Evolutionary conservation across 2,329 filamentous ascomycete genomes (phyloP), one percentile per base, ranked within the genome.

Genomic region (Claviceps cyperi): DNA sequence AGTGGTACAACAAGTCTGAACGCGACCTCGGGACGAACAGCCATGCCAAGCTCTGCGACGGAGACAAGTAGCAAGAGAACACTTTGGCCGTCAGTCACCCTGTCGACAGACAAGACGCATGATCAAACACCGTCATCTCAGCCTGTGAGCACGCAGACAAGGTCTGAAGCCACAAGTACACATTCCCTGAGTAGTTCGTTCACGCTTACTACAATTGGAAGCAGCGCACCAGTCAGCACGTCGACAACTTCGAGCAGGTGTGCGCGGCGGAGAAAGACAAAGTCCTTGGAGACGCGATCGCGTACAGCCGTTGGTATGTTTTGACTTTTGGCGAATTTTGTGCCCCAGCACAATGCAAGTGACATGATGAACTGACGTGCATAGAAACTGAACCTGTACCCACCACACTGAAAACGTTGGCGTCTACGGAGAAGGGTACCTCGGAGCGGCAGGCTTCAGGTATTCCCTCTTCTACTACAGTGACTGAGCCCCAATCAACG

Each of bases 391-490:
- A 39, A 3, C 32, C 40, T 24, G n/a, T 19, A 14, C 54, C 52
- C 4, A 48, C 49, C 32, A 56, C 51, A 38, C 47, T 46, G 17
- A 50, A 35, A 35, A 52, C 51, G 5, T 57, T 52, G 19, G 46
- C 54, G 9, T 56, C 41, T 11, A 43, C 37, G 3, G 14, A 47
- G n/a, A 13, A 50, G 32, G 13, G 49, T 47, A 22, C 50, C 38
- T 13, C 51, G 22, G 14, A 50, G 37, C 5, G 48, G 24, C 21
- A 44, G 17, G 36, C 32, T 35, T 43, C 51, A 4, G 45, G 21
- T 15, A 48, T 51, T 52, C 56, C 60, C 28, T 49, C 51, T 14
- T 56, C 58, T 37, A 59, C 57, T 2, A 14, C 38, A n/a, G 35
- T n/a, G 24, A 11, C 14, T 17, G 13, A 11, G 6, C 7, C 35